phyloP scores from a whole-genome alignment of 441 rosid genomes.

The Rhodomyrtus psidioides region DNA sequence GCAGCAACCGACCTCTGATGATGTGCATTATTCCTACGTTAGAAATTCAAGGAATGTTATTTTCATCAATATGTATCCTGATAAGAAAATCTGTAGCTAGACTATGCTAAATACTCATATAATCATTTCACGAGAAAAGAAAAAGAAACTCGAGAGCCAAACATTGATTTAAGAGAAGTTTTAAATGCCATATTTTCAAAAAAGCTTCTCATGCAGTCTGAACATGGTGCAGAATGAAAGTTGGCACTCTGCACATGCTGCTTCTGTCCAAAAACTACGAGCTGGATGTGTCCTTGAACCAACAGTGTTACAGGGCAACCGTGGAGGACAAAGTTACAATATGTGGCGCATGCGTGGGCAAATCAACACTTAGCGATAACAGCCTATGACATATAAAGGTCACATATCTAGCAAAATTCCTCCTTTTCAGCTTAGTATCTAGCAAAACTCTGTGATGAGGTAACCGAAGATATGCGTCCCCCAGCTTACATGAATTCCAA shows the following conservation, averaged over 20 bases:
- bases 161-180: neutral
- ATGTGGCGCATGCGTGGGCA: neutral
- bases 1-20: constrained; percentile 74
- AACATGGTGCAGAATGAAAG: neutral
- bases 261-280: neutral
- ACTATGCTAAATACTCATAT: neutral
- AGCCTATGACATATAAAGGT: neutral
- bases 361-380: neutral
- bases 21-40: constrained; percentile 54
- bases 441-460: neutral
- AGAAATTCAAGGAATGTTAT: neutral
- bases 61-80: neutral
- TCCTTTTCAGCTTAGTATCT: neutral
- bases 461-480: neutral
- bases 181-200: neutral
- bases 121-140: neutral
- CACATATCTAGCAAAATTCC: neutral
- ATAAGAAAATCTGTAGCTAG: neutral
- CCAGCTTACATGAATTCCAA: neutral
- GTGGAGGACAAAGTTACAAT: neutral
- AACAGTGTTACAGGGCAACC: neutral
- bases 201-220: neutral
- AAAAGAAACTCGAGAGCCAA: neutral
- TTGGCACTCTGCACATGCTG: neutral
- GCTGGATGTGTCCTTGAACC: neutral